These are phyloP conservation scores for Syzygium aqueum DNA, from an alignment of 345 rosid genomes.

Conservation along the genomic window DNA sequence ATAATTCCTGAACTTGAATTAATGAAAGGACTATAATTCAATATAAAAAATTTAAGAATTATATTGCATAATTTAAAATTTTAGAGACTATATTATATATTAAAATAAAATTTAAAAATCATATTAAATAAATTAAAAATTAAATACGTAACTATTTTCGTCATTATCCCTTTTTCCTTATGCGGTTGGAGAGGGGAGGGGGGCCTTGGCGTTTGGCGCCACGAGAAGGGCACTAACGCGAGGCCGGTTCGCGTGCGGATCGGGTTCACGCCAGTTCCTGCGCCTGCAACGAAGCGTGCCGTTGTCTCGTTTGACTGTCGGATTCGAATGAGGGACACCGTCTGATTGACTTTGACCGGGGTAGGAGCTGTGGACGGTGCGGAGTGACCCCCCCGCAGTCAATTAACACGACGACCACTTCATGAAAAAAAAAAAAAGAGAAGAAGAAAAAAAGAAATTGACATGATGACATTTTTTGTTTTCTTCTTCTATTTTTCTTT, in stretches of 20 bases:
- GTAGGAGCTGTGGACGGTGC: not conserved
- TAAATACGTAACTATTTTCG: too few species aligned
- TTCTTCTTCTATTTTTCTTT: not conserved
- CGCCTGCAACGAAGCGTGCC: not conserved
- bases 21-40: too few species aligned
- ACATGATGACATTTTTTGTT: not conserved
- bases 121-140: too few species aligned
- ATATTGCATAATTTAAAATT: too few species aligned
- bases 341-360: not conserved
- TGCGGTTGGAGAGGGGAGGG: not conserved
- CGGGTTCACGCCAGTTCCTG: not conserved
- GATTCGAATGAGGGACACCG: not conserved
- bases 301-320: not conserved
- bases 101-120: too few species aligned
- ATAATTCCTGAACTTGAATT: too few species aligned
- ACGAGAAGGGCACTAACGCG: not conserved
- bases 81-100: too few species aligned
- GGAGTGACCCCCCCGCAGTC: too few species aligned
- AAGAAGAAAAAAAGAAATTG: not conserved
- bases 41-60: too few species aligned
- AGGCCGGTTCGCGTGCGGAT: not conserved
- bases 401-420: not conserved
- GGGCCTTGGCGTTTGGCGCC: not conserved
- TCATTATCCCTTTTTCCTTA: too few species aligned
- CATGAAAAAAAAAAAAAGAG: rapidly evolving